Base-by-base conservation (phyloP, 2,329 filamentous ascomycete genomes). In the Fusarium sambucinum region DNA sequence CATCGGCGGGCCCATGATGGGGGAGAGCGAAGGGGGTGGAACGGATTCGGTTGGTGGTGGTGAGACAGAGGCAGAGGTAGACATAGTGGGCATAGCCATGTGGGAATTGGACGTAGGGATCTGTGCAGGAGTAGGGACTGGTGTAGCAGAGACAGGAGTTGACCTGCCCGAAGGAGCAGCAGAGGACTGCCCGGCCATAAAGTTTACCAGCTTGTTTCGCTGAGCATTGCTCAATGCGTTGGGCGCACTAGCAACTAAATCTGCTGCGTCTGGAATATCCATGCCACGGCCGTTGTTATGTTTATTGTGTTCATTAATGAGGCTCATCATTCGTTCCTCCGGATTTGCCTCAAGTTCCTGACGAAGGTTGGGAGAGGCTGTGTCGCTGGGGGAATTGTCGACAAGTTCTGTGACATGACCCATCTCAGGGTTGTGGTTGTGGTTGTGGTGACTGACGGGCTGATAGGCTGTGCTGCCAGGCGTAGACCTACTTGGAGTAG, bases 221-320 rank as follows among this genome's bases (percentile, higher is more conserved):
- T 90, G 86, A 65, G 89, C 87, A 56, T 81, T 81, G 67, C 81
- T 85, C 67, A 88, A 79, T 13, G 82, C 85, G n/a, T 84, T 81
- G 5, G 86, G 81, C 0, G 86, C 84, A 51, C 85, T 85, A 30
- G 84, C 84, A 7, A 87, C 86, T 13, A 89, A 69, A 38, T 80
- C 76, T 7, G 77, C 77, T 11, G 79, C 82, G 55, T 87, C 84
- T 9, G 86, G 84, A 17, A 90, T 80, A 65, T 88, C 82, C 53
- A 87, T 77, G 45, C 82, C 80, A 1, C 79, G 77, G 5, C 47
- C 23, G 17, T 78, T 77, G 66, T 82, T 87, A 65, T 78, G 82
- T 21, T 87, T 86, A 66, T 90, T 90, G 64, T 88, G 86, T 63
- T 88, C 86, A 59, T 89, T 86, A 75, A 90, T 90, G 32, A 90